Evolutionary conservation across 768 basidiomycete genomes (phyloP).

Genomic region (Strobilomyces dryophilus): DNA sequence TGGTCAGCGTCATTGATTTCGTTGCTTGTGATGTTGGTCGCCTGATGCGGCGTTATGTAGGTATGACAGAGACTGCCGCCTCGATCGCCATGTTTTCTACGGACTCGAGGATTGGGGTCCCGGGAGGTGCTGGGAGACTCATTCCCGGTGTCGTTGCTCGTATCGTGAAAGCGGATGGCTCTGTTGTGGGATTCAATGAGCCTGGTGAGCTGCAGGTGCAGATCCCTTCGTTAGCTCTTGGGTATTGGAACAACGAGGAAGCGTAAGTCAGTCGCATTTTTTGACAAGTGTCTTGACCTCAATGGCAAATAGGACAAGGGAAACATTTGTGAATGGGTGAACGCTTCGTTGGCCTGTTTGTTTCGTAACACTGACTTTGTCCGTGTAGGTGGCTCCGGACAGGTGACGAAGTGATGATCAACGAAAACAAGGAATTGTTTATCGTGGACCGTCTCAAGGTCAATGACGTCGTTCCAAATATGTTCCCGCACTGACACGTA

Average conservation of each 20-base stretch:
- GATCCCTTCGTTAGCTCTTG: constrained; percentile 36
- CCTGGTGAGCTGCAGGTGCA: constrained; percentile 56
- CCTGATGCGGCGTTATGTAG: constrained; percentile 28
- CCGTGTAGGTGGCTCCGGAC: constrained; percentile 58
- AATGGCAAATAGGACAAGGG: constrained; percentile 46
- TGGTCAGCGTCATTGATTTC: constrained; percentile 34
- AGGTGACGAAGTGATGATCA: constrained; percentile 59
- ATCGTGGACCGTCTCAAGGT: constrained; percentile 65
- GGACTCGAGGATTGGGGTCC: constrained; percentile 43
- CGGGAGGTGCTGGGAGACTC: constrained; percentile 47
- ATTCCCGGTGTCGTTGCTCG: constrained; percentile 54
- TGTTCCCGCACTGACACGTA: constrained; percentile 3
- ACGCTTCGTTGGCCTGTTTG: background rate
- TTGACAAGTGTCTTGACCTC: background rate
- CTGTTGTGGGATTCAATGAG: constrained; percentile 51
- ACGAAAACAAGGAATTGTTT: constrained; percentile 51
- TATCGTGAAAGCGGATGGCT: constrained; percentile 55
- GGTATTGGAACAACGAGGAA: constrained; percentile 51
- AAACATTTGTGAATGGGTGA: constrained; percentile 66
- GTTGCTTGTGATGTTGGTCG: background rate
- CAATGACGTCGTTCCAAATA: background rate
- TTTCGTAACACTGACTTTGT: background rate
- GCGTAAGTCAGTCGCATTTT: constrained; percentile 44
- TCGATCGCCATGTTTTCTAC: constrained; percentile 48
- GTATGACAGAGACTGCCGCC: constrained; percentile 64